A percentile compares a stretch with the other conserved stretches of the same genome.
Evolutionary conservation across 2,329 filamentous ascomycete genomes (phyloP).

Genomic region (Epichloe typhina): DNA sequence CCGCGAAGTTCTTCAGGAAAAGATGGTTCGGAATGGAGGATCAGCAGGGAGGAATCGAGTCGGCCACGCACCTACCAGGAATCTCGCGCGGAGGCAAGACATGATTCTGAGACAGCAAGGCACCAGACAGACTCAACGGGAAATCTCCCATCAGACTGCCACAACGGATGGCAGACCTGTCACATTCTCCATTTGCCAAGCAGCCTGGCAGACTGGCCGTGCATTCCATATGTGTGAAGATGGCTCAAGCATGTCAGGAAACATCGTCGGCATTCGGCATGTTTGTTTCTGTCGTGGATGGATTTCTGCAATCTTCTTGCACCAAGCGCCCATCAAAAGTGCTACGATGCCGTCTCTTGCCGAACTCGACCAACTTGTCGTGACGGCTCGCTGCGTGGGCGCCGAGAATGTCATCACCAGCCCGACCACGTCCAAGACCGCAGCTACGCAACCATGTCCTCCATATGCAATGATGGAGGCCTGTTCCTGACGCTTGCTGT

Average conservation of each 20-base stretch:
- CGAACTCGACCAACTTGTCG: slow-evolving; percentile 17
- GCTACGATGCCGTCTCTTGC: neutral
- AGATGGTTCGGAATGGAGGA: neutral
- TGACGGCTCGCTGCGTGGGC: slow-evolving; percentile 23
- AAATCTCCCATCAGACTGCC: too few relatives aligned
- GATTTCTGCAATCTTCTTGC: neutral
- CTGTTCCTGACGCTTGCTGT: too few relatives aligned
- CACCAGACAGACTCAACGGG: too few relatives aligned
- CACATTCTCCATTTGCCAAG: too few relatives aligned
- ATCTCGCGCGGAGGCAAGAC: neutral
- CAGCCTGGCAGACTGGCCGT: too few relatives aligned
- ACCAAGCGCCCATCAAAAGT: neutral
- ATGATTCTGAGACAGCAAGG: neutral
- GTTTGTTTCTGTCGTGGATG: too few relatives aligned
- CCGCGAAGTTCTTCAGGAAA: neutral
- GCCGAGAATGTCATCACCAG: slow-evolving; percentile 27
- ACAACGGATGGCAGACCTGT: too few relatives aligned
- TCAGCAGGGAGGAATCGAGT: neutral
- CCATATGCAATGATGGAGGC: slow-evolving; percentile 21
- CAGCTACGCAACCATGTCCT: slow-evolving; percentile 33
- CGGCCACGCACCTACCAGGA: neutral
- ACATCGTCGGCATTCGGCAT: too few relatives aligned
- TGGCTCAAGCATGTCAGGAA: too few relatives aligned
- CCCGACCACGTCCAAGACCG: slow-evolving; percentile 29
- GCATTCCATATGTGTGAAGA: too few relatives aligned